Evolutionary conservation across 2,329 filamentous ascomycete genomes (phyloP).

Genomic region (Gyromitra esculenta): DNA sequence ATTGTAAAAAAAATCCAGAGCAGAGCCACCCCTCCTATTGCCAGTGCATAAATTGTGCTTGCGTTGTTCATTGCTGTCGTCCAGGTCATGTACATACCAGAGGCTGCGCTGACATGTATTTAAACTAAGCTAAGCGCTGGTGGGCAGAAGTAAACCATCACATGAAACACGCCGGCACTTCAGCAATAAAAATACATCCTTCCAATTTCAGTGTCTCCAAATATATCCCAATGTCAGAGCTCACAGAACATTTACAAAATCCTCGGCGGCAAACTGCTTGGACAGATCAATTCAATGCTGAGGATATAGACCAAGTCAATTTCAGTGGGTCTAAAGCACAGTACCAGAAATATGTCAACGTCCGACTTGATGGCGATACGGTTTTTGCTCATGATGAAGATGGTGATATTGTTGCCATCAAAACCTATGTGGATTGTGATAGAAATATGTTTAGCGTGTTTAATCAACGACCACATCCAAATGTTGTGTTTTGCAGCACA

Average conservation of each 20-base stretch:
- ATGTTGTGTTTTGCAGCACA: background rate
- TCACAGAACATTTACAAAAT: background rate
- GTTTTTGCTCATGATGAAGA: background rate
- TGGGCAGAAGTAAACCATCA: no score
- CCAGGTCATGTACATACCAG: background rate
- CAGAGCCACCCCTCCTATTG: background rate
- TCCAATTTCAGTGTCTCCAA: no score
- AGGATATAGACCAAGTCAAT: no score
- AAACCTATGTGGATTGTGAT: background rate
- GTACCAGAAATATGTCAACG: background rate
- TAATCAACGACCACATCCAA: background rate
- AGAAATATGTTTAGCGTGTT: background rate
- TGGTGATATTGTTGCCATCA: background rate
- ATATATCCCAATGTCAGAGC: no score
- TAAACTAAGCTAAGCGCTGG: no score
- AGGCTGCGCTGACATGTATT: no score
- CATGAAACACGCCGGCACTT: no score
- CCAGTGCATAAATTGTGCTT: background rate
- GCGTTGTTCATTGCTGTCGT: background rate
- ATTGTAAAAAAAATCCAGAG: background rate
- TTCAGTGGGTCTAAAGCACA: no score
- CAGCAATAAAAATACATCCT: no score
- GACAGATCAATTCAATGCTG: background rate
- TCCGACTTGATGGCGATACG: background rate
- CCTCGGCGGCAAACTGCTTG: background rate